These are phyloP conservation scores for Globisporangium lucens DNA, from an alignment of 352 stramenopile genomes.

Conservation along the genomic window DNA sequence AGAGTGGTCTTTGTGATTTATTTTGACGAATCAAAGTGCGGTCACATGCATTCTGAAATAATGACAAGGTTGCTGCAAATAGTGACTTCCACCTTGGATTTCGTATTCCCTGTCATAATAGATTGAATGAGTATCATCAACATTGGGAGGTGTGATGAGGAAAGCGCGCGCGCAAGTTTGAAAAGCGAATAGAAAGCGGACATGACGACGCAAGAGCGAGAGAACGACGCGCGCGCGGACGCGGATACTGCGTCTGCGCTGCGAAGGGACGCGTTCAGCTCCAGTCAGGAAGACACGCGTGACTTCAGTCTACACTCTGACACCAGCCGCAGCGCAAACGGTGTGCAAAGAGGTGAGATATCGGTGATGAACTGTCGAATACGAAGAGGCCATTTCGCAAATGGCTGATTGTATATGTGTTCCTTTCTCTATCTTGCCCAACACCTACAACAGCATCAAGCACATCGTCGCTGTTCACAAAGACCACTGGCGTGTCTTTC, in stretches of 20 bases:
- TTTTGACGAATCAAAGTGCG: not conserved
- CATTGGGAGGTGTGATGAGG: not conserved
- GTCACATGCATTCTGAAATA: not conserved
- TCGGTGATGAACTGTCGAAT: not conserved
- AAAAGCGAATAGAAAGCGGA: constrained; percentile 10
- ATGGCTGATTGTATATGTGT: not conserved
- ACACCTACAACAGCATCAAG: not conserved
- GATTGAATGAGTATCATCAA: too few species aligned
- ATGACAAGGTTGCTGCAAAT: not conserved
- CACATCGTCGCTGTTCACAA: not conserved
- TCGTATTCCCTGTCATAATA: not conserved
- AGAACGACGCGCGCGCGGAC: not conserved
- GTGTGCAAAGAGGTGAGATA: not conserved
- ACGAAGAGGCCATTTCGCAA: not conserved
- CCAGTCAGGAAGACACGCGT: not conserved
- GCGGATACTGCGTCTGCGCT: not conserved
- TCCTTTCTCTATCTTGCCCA: not conserved
- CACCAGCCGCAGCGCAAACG: not conserved
- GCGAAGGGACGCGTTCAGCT: not conserved
- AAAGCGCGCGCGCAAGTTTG: not conserved
- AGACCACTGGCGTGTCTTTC: not conserved
- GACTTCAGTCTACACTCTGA: not conserved
- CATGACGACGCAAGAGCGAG: not conserved
- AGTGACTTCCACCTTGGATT: not conserved
- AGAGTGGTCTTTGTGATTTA: not conserved